Base-by-base conservation (phyloP, 768 basidiomycete species). In the Lactarius trivialis region DNA sequence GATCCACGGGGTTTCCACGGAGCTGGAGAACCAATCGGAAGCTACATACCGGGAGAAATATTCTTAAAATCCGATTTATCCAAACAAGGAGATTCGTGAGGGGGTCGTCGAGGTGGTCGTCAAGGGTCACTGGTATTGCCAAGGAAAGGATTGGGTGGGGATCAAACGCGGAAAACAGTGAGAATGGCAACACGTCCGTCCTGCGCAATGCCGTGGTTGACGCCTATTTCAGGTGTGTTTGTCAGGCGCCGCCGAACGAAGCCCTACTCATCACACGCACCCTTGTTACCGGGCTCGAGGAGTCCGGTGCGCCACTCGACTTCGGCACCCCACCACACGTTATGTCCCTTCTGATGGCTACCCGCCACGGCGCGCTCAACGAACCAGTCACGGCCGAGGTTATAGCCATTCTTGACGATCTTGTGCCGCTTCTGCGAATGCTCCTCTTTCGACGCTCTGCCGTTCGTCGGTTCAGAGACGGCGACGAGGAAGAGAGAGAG, bases 111-210 rank as follows among this genome's bases (percentile, higher is more conserved):
- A 48, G 30, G n/a, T 24, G 32, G 30, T 62, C 56, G 9, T 53
- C 39, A 48, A 2, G 1, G n/a, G n/a, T n/a, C n/a, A n/a, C n/a
- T n/a, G n/a, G n/a, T n/a, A n/a, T n/a, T n/a, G n/a, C n/a, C n/a
- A n/a, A n/a, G n/a, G n/a, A n/a, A n/a, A n/a, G n/a, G n/a, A n/a
- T n/a, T n/a, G n/a, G n/a, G n/a, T n/a, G n/a, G n/a, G n/a, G n/a
- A n/a, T 58, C 55, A 81, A 28, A 80, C 71, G 24, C 85, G 81
- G 33, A 68, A 66, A 53, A 92, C 84, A 5, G 86, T 92, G 45
- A 93, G 76, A 33, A 93, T 75, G n/a, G 92, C 91, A 19, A 91
- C 81, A 30, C 80, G 80, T 7, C 91, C 91, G 69, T 93, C 92
- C 70, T 91, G 88, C 12, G 81, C 75, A 49, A 94, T 93, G 55